These are phyloP conservation scores for Schizosaccharomyces octosporus DNA, from an alignment of 805 yeast genomes.

Conservation along the genomic window DNA sequence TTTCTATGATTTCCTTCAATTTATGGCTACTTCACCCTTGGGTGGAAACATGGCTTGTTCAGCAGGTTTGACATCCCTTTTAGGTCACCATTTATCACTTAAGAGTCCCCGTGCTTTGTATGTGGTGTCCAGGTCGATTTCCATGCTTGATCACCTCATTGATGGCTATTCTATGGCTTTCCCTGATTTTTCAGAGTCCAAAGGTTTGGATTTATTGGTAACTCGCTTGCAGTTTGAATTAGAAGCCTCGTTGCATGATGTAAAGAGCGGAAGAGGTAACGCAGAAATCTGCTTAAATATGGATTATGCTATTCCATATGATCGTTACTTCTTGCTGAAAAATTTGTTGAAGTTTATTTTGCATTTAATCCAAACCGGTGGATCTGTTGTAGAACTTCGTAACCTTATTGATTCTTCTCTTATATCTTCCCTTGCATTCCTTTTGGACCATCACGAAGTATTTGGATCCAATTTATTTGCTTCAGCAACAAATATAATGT, in stretches of 20 bases:
- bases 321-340: slow-evolving; percentile 21
- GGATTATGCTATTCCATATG: slow-evolving; percentile 12
- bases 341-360: slow-evolving; percentile 38
- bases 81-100: slow-evolving; percentile 34
- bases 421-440: slow-evolving; percentile 31
- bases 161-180: slow-evolving; percentile 20
- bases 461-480: slow-evolving; percentile 49
- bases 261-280: slow-evolving; percentile 6
- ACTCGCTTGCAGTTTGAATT: slow-evolving; percentile 39
- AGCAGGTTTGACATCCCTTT: slow-evolving; percentile 53
- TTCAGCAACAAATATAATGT: slow-evolving; percentile 35
- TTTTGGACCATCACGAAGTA: slow-evolving; percentile 28
- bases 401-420: slow-evolving; percentile 68
- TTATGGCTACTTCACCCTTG: not conserved
- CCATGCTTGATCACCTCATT: slow-evolving; percentile 23
- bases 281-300: slow-evolving; percentile 4
- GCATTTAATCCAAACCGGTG: slow-evolving; percentile 41
- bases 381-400: slow-evolving; percentile 55
- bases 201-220: slow-evolving; percentile 43
- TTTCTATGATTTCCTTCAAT: slow-evolving; percentile 28
- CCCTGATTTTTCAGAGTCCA: slow-evolving; percentile 34
- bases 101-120: slow-evolving; percentile 25
- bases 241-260: slow-evolving; percentile 24
- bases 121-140: slow-evolving; percentile 39
- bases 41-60: not conserved